Conservation (phyloP, 2,329 filamentous ascomycete genomes). For the Parafenestella ontariensis region DNA sequence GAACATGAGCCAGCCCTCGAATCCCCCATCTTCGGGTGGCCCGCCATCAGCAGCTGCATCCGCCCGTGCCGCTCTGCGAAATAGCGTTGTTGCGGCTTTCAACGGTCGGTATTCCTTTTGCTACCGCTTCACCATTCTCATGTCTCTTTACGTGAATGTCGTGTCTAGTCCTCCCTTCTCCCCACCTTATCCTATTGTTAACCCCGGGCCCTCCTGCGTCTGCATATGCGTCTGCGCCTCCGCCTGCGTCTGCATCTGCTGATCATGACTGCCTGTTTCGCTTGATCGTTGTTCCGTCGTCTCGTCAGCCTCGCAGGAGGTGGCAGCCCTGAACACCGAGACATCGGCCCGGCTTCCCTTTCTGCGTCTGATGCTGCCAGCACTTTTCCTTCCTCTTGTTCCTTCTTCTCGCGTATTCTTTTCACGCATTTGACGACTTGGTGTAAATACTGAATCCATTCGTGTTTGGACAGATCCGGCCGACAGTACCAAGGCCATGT, state of each 20-base stretch:
- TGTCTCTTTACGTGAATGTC: neutral
- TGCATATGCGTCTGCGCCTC: slow-evolving; percentile 15
- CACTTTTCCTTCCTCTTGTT: neutral
- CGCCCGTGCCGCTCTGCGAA: slow-evolving; percentile 42
- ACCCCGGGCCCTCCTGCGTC: slow-evolving; percentile 10
- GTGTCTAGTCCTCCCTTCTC: slow-evolving; percentile 3
- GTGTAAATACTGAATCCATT: slow-evolving; percentile 5
- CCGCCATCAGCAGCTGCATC: slow-evolving; percentile 37
- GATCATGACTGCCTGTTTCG: slow-evolving; percentile 19
- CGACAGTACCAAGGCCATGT: slow-evolving; percentile 46
- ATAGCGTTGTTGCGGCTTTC: slow-evolving; percentile 50
- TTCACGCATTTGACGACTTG: neutral
- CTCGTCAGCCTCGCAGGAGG: slow-evolving; percentile 17
- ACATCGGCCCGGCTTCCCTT: slow-evolving; percentile 4
- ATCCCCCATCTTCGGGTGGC: slow-evolving; percentile 44
- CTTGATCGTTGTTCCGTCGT: slow-evolving; percentile 23
- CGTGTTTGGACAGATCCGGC: slow-evolving; percentile 26
- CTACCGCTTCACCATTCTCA: slow-evolving; percentile 11
- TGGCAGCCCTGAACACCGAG: neutral
- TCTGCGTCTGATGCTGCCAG: slow-evolving; percentile 2
- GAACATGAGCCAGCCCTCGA: slow-evolving; percentile 31
- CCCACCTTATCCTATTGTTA: slow-evolving; percentile 5
- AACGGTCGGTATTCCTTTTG: slow-evolving; percentile 43
- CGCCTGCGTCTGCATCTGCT: slow-evolving; percentile 18
- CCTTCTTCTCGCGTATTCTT: slow-evolving; percentile 4